Evolutionary conservation across 495 filamentous ascomycete species (phyloP).

Genomic region (Talaromyces ruber): DNA sequence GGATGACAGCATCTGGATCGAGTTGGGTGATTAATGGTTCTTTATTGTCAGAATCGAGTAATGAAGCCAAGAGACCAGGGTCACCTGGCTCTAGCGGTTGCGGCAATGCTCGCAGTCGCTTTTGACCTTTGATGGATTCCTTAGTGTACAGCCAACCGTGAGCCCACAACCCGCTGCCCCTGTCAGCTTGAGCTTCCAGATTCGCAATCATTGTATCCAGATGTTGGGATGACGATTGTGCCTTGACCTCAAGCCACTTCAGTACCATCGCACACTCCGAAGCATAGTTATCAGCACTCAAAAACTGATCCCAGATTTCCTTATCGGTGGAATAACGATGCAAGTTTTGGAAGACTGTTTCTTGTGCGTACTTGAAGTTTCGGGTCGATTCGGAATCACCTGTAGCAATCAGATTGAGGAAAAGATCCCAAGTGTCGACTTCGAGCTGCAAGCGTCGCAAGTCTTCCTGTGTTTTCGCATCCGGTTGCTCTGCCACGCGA

Average conservation of each 20-base stretch:
- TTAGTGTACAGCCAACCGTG: conserved; percentile 91
- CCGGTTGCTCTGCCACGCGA: conserved; percentile 26
- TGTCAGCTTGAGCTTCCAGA: conserved; percentile 51
- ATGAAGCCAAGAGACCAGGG: conserved; percentile 45
- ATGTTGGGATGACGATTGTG: conserved; percentile 51
- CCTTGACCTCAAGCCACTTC: conserved; percentile 73
- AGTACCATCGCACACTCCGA: conserved; percentile 66
- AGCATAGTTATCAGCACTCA: conserved; percentile 59
- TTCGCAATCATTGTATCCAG: conserved; percentile 69
- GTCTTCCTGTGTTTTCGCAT: conserved; percentile 23
- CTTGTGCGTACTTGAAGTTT: conserved; percentile 26
- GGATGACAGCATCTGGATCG: conserved; percentile 80
- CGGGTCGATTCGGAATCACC: conserved; percentile 28
- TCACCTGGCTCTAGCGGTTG: conserved; percentile 53
- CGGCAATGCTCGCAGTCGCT: conserved; percentile 60
- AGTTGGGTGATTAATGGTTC: conserved; percentile 75
- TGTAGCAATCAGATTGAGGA: conserved; percentile 54
- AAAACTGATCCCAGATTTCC: conserved; percentile 56
- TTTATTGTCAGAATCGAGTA: conserved; percentile 48
- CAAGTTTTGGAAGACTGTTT: conserved; percentile 32
- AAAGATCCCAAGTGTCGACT: conserved; percentile 81
- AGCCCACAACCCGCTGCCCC: conserved; percentile 59
- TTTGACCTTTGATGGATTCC: conserved; percentile 80
- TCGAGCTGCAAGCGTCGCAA: conserved; percentile 58
- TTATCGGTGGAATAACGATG: conserved; percentile 53